Conservation (phyloP, 1,284 basidiomycete genomes). For the Cryptococcus sp. region DNA sequence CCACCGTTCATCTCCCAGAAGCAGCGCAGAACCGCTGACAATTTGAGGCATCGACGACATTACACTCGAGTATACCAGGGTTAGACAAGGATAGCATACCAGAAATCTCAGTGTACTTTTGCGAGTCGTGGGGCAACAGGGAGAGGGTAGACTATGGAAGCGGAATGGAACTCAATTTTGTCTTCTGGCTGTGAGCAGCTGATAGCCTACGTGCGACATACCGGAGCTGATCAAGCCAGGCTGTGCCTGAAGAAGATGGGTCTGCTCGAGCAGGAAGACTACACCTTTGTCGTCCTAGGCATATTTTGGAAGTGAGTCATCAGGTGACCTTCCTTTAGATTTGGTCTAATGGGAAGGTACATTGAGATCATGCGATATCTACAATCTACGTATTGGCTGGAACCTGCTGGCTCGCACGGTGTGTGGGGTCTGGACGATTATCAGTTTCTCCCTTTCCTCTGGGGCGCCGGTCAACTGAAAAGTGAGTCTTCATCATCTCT, state of each 20-base stretch:
- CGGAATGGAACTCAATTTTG: conserved; percentile 97
- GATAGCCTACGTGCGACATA: too few relatives aligned
- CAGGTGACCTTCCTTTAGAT: too few relatives aligned
- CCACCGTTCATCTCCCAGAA: too few relatives aligned
- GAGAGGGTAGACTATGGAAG: conserved; percentile 95
- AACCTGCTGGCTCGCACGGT: conserved; percentile 94
- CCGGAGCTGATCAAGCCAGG: conserved; percentile 52
- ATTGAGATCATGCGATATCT: conserved; percentile 82
- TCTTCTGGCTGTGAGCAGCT: conserved; percentile 95
- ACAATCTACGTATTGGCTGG: conserved; percentile 94
- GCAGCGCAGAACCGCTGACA: neutral
- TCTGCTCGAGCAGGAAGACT: conserved; percentile 62
- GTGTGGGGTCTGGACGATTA: conserved; percentile 99
- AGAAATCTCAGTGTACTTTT: conserved; percentile 75
- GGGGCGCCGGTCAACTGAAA: conserved; percentile 68
- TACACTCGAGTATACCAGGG: conserved; percentile 56
- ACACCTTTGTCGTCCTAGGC: conserved; percentile 68
- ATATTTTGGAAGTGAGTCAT: conserved; percentile 80
- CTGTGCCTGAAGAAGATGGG: conserved; percentile 73
- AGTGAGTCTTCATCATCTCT: too few relatives aligned
- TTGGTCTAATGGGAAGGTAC: conserved; percentile 56
- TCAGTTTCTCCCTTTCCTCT: conserved; percentile 91
- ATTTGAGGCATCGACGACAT: conserved; percentile 23
- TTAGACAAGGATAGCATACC: conserved; percentile 56
- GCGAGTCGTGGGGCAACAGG: conserved; percentile 85